phyloP scores from a whole-genome alignment of 768 basidiomycete species.

The Amanita brunnescens region DNA sequence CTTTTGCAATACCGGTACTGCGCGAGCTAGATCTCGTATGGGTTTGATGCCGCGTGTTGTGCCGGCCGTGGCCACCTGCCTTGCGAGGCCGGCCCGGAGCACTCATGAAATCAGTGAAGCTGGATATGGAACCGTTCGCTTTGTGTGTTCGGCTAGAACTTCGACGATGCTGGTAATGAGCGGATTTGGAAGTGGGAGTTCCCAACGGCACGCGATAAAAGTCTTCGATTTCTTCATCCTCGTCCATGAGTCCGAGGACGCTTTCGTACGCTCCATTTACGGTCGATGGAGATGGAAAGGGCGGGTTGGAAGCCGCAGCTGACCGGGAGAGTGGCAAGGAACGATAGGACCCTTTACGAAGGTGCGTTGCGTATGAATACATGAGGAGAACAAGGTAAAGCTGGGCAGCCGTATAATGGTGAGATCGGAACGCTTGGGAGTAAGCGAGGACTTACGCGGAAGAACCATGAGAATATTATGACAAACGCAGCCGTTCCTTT shows the following conservation, averaged over 20 bases:
- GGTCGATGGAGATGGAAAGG: slow-evolving; percentile 18
- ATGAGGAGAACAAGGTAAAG: slow-evolving; percentile 85
- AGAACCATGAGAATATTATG: slow-evolving; percentile 76
- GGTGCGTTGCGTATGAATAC: slow-evolving; percentile 90
- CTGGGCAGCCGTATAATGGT: slow-evolving; percentile 29
- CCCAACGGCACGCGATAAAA: slow-evolving; percentile 61
- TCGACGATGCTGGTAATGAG: slow-evolving; percentile 24
- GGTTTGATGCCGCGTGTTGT: slow-evolving; percentile 1
- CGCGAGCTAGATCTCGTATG: slow-evolving; percentile 2
- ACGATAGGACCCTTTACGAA: slow-evolving; percentile 87
- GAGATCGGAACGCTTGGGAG: neutral
- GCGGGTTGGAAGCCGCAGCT: slow-evolving; percentile 17
- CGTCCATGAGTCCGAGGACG: slow-evolving; percentile 29
- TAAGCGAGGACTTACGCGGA: slow-evolving; percentile 54
- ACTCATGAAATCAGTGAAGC: slow-evolving; percentile 57
- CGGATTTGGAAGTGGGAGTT: slow-evolving; percentile 24
- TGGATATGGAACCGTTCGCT: slow-evolving; percentile 32
- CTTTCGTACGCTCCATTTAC: slow-evolving; percentile 29
- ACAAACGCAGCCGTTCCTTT: slow-evolving; percentile 72
- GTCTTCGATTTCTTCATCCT: slow-evolving; percentile 58
- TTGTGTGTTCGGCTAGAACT: slow-evolving; percentile 15
- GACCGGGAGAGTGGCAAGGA: slow-evolving; percentile 56
- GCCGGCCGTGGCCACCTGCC: slow-evolving; percentile 19
- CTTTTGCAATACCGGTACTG: slow-evolving; percentile 15
- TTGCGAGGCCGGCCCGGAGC: slow-evolving; percentile 35